Percentiles rank a stretch among this genome's conserved stretches.
Conservation (phyloP, 805 yeast genomes). For the Teunomyces aglyptinius region DNA sequence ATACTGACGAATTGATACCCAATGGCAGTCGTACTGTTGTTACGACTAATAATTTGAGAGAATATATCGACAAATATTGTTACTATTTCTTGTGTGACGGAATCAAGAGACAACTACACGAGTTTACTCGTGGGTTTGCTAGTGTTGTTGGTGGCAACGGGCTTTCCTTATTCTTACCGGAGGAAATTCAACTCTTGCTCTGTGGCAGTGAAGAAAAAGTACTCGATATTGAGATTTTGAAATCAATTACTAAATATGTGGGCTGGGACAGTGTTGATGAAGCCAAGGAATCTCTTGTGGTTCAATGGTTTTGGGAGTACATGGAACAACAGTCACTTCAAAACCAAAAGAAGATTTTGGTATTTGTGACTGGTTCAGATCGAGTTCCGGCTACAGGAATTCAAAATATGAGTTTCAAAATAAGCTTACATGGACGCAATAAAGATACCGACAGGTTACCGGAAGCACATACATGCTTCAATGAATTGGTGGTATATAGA, state of each 20-base stretch:
- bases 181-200: conserved; percentile 74
- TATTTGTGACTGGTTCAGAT: conserved; percentile 88
- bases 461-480: conserved; percentile 91
- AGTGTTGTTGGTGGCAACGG: conserved; percentile 80
- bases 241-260: conserved; percentile 68
- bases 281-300: conserved; percentile 38
- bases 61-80: conserved; percentile 63
- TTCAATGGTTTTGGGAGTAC: conserved; percentile 88
- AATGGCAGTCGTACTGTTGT: conserved; percentile 60
- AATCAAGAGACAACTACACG: conserved; percentile 49
- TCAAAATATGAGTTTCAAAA: conserved; percentile 67
- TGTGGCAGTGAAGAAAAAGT: conserved; percentile 72
- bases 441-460: conserved; percentile 58
- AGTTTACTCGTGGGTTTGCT: conserved; percentile 70
- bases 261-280: conserved; percentile 53
- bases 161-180: conserved; percentile 72
- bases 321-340: conserved; percentile 44
- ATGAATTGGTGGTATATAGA: conserved; percentile 75
- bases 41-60: conserved; percentile 52
- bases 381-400: conserved; percentile 92
- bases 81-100: conserved; percentile 58
- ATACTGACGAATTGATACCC: conserved; percentile 51
- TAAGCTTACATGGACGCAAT: conserved; percentile 46
- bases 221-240: conserved; percentile 63
- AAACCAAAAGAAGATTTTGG: conserved; percentile 61